phyloP scores from a whole-genome alignment of 129 eudicot species.

The Ambrosia trifida region DNA sequence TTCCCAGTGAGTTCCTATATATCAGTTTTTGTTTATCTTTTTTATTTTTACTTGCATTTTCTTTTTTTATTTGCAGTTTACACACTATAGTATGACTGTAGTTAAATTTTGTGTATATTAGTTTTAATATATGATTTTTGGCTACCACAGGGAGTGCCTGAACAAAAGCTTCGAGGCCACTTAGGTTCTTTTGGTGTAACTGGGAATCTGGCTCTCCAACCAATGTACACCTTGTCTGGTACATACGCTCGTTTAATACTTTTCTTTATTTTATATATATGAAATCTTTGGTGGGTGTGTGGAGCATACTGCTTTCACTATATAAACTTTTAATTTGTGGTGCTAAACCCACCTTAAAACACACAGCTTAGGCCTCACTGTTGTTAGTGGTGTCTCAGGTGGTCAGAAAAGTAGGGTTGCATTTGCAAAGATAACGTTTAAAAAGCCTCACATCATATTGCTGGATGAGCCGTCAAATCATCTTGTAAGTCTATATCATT shows the following conservation, averaged over 20 bases:
- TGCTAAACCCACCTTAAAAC: slow-evolving; percentile 19
- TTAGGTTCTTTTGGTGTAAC: slow-evolving; percentile 96
- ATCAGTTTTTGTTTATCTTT: background rate
- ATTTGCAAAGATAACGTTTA: slow-evolving; percentile 97
- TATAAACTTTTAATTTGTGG: slow-evolving; percentile 11
- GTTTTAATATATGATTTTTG: slow-evolving; percentile 19
- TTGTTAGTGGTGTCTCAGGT: slow-evolving; percentile 55
- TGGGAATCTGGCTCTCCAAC: slow-evolving; percentile 99
- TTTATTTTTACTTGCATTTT: background rate
- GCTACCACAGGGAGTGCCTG: slow-evolving; percentile 88
- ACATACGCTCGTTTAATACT: slow-evolving; percentile 18
- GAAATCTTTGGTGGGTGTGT: slow-evolving; percentile 19
- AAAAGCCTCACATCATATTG: slow-evolving; percentile 88
- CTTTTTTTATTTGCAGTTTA: background rate
- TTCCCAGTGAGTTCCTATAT: slow-evolving; percentile 72
- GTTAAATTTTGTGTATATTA: background rate
- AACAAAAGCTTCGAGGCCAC: slow-evolving; percentile 92
- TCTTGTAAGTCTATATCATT: slow-evolving; percentile 66
- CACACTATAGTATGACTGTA: background rate
- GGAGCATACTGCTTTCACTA: slow-evolving; percentile 21
- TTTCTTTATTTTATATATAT: background rate
- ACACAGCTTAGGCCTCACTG: slow-evolving; percentile 22
- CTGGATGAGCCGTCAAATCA: slow-evolving; percentile 99
- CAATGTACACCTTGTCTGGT: slow-evolving; percentile 99
- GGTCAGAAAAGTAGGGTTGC: slow-evolving; percentile 99